A percentile compares a stretch with the other conserved stretches of the same genome.
phyloP scores from a whole-genome alignment of 2,329 filamentous ascomycete genomes.

The Diaporthe velutina region DNA sequence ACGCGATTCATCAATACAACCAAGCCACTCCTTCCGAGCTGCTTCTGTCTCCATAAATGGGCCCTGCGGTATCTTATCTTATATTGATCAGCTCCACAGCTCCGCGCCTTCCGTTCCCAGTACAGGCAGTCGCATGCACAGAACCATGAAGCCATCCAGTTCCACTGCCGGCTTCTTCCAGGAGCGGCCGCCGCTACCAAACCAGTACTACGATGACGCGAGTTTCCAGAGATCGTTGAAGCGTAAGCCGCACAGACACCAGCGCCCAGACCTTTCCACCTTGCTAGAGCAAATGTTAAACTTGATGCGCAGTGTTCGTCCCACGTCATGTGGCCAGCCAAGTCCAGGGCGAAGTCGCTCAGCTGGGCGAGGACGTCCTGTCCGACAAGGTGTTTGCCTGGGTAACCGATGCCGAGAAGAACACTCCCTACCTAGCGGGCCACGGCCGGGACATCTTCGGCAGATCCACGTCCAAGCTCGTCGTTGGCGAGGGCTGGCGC shows the following conservation, averaged over 20 bases:
- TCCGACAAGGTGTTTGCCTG: conserved; percentile 67
- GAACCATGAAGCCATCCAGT: conserved; percentile 58
- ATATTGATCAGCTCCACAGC: not conserved
- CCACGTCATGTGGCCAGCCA: conserved; percentile 57
- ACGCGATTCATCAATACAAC: not conserved
- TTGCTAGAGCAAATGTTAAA: not conserved
- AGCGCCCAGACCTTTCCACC: conserved; percentile 3
- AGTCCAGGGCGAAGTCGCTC: conserved; percentile 56
- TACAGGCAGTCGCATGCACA: not conserved
- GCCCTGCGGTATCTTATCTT: conserved; percentile 10
- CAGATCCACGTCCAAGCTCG: conserved; percentile 67
- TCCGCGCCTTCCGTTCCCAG: not conserved
- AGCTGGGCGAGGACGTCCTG: conserved; percentile 66
- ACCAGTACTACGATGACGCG: conserved; percentile 69
- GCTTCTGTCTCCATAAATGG: conserved; percentile 1
- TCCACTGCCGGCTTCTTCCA: conserved; percentile 69
- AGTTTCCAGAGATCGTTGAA: conserved; percentile 65
- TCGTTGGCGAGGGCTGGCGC: conserved; percentile 77
- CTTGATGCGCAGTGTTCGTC: conserved; percentile 59
- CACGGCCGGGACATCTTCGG: conserved; percentile 74
- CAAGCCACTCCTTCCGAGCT: not conserved
- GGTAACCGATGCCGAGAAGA: conserved; percentile 74
- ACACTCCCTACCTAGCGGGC: conserved; percentile 70
- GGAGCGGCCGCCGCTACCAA: conserved; percentile 61
- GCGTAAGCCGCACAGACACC: conserved; percentile 52